Evolutionary conservation across 805 yeast genomes (phyloP).

Genomic region (Brettanomyces sp.): DNA sequence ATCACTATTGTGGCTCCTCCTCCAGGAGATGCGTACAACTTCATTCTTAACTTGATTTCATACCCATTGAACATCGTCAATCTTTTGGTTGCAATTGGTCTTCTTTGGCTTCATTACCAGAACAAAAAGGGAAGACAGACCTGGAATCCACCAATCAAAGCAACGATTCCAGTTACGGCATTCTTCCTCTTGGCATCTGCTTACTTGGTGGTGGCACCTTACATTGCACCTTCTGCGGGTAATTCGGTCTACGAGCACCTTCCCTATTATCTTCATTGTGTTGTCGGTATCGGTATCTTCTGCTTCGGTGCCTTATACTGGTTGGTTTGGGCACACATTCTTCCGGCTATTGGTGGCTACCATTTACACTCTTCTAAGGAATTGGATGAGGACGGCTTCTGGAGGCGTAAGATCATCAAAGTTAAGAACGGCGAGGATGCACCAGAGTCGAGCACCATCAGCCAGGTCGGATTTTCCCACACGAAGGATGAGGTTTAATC

Average conservation of each 20-base stretch:
- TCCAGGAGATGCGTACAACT: slow-evolving; percentile 80
- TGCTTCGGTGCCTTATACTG: slow-evolving; percentile 60
- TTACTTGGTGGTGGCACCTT: slow-evolving; percentile 69
- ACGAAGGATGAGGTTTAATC: no score
- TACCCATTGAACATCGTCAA: slow-evolving; percentile 77
- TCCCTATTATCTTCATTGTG: slow-evolving; percentile 63
- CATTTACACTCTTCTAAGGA: slow-evolving; percentile 42
- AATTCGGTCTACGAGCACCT: slow-evolving; percentile 59
- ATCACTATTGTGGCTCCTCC: slow-evolving; percentile 72
- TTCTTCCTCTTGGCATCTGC: slow-evolving; percentile 60
- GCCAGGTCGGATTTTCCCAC: no score
- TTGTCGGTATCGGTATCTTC: slow-evolving; percentile 72
- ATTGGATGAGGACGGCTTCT: slow-evolving; percentile 53
- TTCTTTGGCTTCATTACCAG: slow-evolving; percentile 47
- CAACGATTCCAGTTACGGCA: slow-evolving; percentile 50
- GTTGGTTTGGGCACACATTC: slow-evolving; percentile 48
- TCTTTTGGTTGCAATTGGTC: slow-evolving; percentile 19
- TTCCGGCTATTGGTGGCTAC: slow-evolving; percentile 51
- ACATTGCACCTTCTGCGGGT: slow-evolving; percentile 60
- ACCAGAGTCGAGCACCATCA: no score
- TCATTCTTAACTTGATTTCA: slow-evolving; percentile 67
- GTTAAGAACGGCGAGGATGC: slow-evolving; percentile 12
- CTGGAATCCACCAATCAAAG: slow-evolving; percentile 69
- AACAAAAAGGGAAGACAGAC: slow-evolving; percentile 36
- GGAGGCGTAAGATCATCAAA: slow-evolving; percentile 51